Conservation (phyloP, 768 basidiomycete genomes). For the Piloderma croceum region DNA sequence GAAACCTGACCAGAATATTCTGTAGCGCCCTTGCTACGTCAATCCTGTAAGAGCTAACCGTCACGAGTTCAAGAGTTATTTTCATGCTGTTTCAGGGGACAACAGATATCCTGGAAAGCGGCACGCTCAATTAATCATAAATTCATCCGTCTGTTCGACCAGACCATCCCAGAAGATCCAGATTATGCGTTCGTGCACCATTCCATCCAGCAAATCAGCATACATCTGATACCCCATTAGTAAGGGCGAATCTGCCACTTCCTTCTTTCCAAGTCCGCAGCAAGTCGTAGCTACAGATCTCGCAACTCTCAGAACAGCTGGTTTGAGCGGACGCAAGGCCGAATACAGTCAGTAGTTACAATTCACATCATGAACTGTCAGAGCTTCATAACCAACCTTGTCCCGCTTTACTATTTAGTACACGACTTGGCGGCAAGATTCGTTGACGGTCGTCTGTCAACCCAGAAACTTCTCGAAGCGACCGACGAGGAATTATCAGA, state of each 20-base stretch:
- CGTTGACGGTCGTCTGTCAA: slow-evolving; percentile 72
- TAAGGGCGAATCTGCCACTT: slow-evolving; percentile 18
- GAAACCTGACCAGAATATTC: no score
- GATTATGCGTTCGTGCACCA: slow-evolving; percentile 40
- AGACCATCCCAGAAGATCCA: slow-evolving; percentile 63
- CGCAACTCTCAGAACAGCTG: slow-evolving; percentile 59
- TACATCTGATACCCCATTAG: slow-evolving; percentile 6
- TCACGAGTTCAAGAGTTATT: not conserved
- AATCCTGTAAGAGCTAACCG: slow-evolving; percentile 49
- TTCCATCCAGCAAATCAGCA: slow-evolving; percentile 7
- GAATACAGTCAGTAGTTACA: slow-evolving; percentile 65
- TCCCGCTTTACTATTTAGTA: slow-evolving; percentile 38
- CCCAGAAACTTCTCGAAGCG: slow-evolving; percentile 62
- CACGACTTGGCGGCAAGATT: slow-evolving; percentile 76
- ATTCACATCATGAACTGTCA: slow-evolving; percentile 1
- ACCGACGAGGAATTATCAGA: slow-evolving; percentile 71
- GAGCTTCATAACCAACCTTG: slow-evolving; percentile 1
- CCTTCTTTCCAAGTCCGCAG: slow-evolving; percentile 66
- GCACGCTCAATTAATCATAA: slow-evolving; percentile 78
- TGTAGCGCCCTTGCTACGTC: slow-evolving; percentile 64
- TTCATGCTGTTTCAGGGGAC: slow-evolving; percentile 39
- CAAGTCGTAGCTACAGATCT: slow-evolving; percentile 62
- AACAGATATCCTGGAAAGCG: slow-evolving; percentile 84
- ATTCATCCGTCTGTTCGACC: slow-evolving; percentile 73
- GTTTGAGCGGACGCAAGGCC: slow-evolving; percentile 79